Evolutionary conservation across 495 filamentous ascomycete species (phyloP).

Genomic region (Trichoderma erinaceum): DNA sequence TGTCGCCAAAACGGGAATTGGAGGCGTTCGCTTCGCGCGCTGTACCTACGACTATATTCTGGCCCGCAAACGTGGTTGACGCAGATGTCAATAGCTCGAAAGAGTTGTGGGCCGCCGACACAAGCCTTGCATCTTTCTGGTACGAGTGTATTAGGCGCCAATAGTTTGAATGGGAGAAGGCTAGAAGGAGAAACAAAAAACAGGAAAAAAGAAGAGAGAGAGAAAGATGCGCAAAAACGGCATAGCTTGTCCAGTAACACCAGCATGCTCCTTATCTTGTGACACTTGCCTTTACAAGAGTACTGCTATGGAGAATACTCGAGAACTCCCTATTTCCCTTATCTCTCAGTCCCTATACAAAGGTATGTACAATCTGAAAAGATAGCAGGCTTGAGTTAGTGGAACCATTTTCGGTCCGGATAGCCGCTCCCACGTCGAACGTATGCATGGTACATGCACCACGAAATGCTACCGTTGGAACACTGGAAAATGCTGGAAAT

Average conservation of each 20-base stretch:
- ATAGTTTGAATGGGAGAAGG: too few species aligned
- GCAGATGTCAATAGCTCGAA: neutral
- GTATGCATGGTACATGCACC: neutral
- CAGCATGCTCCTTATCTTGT: too few species aligned
- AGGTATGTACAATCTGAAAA: neutral
- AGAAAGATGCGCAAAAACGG: too few species aligned
- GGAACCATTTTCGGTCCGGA: neutral
- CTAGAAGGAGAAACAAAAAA: too few species aligned
- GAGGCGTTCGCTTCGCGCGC: neutral
- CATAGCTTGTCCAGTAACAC: too few species aligned
- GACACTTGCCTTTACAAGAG: too few species aligned
- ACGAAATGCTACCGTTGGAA: neutral
- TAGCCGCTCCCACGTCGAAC: neutral
- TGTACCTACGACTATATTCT: neutral
- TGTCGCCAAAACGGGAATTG: neutral
- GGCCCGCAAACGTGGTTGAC: neutral
- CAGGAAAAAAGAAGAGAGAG: too few species aligned
- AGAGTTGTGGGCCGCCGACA: neutral
- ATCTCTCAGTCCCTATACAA: neutral
- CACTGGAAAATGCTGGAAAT: neutral
- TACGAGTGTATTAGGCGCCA: neutral
- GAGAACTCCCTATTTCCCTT: neutral
- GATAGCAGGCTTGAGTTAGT: neutral
- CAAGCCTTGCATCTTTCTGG: neutral
- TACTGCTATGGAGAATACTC: neutral